Percentiles rank a stretch among this genome's conserved stretches.
These are phyloP conservation scores for Flaveria sonorensis DNA, from an alignment of 129 eudicot species.

Conservation along the genomic window DNA sequence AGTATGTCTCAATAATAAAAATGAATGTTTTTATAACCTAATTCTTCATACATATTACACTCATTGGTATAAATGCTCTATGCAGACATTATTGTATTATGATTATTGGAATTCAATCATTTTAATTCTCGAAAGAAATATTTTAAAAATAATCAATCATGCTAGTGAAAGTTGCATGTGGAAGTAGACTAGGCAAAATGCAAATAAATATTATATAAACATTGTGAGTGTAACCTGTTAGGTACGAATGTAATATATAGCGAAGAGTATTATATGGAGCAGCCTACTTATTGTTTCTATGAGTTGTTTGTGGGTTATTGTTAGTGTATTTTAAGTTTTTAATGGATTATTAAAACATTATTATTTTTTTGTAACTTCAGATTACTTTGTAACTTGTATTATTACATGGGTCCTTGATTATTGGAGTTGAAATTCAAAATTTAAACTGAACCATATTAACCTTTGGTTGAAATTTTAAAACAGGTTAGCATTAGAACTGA, in stretches of 20 bases:
- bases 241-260: not conserved
- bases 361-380: too few species aligned
- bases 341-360: too few species aligned
- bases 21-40: too few species aligned
- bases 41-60: not conserved
- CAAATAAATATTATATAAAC: not conserved
- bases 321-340: not conserved
- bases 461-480: too few species aligned
- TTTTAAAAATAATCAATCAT: conserved; percentile 9
- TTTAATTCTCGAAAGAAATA: not conserved
- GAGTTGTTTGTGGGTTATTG: not conserved
- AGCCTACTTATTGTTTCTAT: not conserved
- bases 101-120: conserved; percentile 7
- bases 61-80: not conserved
- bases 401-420: too few species aligned
- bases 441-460: too few species aligned
- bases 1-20: too few species aligned
- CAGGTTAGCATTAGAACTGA: too few species aligned
- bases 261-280: not conserved
- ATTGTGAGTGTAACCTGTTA: conserved; percentile 9
- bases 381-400: too few species aligned
- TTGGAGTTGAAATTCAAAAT: too few species aligned
- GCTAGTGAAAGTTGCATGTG: conserved; percentile 24
- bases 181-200: conserved; percentile 15
- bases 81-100: not conserved